phyloP scores from a whole-genome alignment of 2,329 filamentous ascomycete genomes.

The Botrytis porri region DNA sequence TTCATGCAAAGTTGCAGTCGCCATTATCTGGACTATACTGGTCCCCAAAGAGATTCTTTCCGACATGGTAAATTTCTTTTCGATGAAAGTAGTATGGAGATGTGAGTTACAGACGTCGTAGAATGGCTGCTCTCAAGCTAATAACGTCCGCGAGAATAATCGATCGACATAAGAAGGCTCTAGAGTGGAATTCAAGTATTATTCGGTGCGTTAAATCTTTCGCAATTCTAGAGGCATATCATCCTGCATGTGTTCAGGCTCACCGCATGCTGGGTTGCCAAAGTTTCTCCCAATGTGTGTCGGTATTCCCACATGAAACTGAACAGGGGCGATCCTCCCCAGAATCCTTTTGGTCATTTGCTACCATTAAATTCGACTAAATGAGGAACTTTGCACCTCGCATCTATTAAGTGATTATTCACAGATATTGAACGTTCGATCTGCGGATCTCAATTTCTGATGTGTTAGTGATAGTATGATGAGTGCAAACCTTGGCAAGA shows the following conservation, averaged over 20 bases:
- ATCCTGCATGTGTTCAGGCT: not conserved
- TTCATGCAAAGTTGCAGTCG: too few species aligned
- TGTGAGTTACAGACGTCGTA: not conserved
- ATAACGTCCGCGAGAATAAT: not conserved
- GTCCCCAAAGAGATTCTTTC: too few species aligned
- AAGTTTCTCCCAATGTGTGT: not conserved
- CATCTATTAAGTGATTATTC: not conserved
- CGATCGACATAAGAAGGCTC: not conserved
- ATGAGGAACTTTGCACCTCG: not conserved
- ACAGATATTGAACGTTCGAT: not conserved
- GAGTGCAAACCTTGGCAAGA: not conserved
- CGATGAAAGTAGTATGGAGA: too few species aligned
- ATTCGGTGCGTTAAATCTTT: not conserved
- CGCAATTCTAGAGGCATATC: rapidly evolving
- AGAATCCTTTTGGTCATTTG: not conserved
- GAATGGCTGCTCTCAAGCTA: not conserved
- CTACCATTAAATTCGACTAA: not conserved
- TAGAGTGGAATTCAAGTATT: not conserved
- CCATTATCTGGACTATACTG: too few species aligned
- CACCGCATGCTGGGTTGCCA: not conserved
- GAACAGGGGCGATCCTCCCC: not conserved
- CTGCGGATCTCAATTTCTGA: too few species aligned
- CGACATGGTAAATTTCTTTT: too few species aligned
- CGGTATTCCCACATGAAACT: not conserved
- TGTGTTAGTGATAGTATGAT: not conserved